Conservation (phyloP, 2,329 filamentous ascomycete species). For the Sphaerulina musiva region DNA sequence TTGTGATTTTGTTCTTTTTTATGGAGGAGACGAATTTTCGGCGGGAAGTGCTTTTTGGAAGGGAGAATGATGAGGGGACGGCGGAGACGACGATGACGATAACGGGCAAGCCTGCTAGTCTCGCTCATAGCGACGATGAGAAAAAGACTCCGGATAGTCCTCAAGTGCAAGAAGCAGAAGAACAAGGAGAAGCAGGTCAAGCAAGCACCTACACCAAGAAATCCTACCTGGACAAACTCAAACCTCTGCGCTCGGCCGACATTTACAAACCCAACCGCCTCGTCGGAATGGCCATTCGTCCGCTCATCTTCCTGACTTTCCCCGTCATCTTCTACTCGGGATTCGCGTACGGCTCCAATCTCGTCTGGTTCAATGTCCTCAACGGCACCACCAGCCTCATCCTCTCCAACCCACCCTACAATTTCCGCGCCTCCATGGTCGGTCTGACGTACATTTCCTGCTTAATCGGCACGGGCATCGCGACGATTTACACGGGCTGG, state of each 20-base stretch:
- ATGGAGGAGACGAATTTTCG: slow-evolving; percentile 56
- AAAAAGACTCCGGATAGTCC: background rate
- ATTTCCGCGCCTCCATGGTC: slow-evolving; percentile 36
- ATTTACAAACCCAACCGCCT: slow-evolving; percentile 30
- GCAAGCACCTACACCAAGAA: slow-evolving; percentile 14
- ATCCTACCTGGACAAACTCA: slow-evolving; percentile 33
- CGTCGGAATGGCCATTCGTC: slow-evolving; percentile 27
- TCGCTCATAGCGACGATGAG: background rate
- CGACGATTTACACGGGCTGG: slow-evolving; percentile 33
- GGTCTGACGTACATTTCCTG: slow-evolving; percentile 36
- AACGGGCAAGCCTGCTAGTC: background rate
- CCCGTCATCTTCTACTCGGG: slow-evolving; percentile 37
- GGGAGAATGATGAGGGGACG: slow-evolving; percentile 8
- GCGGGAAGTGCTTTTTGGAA: slow-evolving; percentile 10
- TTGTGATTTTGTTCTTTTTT: slow-evolving; percentile 51
- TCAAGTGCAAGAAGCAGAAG: background rate
- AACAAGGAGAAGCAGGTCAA: background rate
- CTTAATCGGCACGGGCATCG: slow-evolving; percentile 34
- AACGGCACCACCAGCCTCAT: slow-evolving; percentile 40
- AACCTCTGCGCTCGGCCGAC: slow-evolving; percentile 28
- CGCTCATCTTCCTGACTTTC: slow-evolving; percentile 36
- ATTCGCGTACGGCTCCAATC: slow-evolving; percentile 37
- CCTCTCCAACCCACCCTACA: slow-evolving; percentile 35
- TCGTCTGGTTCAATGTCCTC: slow-evolving; percentile 42
- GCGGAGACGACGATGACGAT: too few relatives aligned